phyloP scores from a whole-genome alignment of 106 monocot genomes.

The Amphibolis antarctica region DNA sequence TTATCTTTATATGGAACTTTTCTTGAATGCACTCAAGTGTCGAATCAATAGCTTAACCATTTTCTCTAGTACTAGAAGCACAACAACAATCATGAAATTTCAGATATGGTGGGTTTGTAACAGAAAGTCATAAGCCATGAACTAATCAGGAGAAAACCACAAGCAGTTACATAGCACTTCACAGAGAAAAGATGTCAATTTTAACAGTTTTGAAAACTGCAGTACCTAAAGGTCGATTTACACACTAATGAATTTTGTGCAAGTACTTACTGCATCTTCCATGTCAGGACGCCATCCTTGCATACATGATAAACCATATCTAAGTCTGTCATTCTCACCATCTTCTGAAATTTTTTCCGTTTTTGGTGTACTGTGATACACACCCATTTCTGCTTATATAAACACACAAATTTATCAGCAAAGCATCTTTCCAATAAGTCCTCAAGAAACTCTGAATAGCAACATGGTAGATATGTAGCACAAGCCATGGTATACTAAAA shows the following conservation, averaged over 20 bases:
- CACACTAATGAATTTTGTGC: neutral
- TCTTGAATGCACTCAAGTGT: too few relatives aligned
- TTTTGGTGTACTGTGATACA: slow-evolving; percentile 72
- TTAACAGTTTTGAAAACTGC: neutral
- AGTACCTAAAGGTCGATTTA: neutral
- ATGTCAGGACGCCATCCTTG: slow-evolving; percentile 73
- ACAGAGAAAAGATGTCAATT: neutral
- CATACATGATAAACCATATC: slow-evolving; percentile 64
- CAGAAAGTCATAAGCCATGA: too few relatives aligned
- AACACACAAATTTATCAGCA: neutral
- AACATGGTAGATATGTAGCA: too few relatives aligned
- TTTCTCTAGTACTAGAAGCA: too few relatives aligned
- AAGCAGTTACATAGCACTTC: neutral
- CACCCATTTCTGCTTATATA: slow-evolving; percentile 31
- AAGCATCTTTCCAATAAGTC: neutral
- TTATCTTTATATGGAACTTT: too few relatives aligned
- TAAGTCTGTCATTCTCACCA: slow-evolving; percentile 46
- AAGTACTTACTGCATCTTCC: slow-evolving; percentile 75
- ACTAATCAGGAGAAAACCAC: too few relatives aligned
- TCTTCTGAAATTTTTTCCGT: slow-evolving; percentile 68
- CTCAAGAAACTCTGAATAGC: neutral
- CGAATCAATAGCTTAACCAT: too few relatives aligned
- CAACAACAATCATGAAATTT: too few relatives aligned
- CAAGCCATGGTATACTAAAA: too few relatives aligned
- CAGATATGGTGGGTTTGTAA: too few relatives aligned